A percentile compares a stretch with the other conserved stretches of the same genome.
Conservation (phyloP, 768 basidiomycete species). For the Tricholoma sp. region DNA sequence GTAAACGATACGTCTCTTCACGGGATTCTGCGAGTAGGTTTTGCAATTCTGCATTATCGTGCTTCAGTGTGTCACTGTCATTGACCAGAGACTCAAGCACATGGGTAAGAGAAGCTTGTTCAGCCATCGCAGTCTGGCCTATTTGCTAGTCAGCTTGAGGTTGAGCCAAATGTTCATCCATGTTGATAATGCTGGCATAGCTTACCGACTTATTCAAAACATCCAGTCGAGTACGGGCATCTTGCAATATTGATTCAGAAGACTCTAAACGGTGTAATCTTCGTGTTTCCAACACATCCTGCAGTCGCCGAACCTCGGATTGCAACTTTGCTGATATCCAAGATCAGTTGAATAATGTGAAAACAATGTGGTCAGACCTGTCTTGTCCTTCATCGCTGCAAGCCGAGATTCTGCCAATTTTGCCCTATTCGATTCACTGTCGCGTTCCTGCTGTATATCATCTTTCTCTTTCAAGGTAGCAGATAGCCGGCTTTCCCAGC, state of each 20-base stretch:
- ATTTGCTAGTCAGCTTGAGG: constrained; percentile 27
- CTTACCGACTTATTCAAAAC: constrained; percentile 53
- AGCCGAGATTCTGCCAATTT: constrained; percentile 63
- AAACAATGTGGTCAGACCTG: constrained; percentile 36
- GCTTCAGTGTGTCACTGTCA: constrained; percentile 78
- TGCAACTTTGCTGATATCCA: constrained; percentile 57
- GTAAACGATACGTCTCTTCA: constrained; percentile 65
- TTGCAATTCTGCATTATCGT: constrained; percentile 77
- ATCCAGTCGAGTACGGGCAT: constrained; percentile 59
- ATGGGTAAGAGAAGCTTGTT: constrained; percentile 55
- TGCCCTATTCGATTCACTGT: constrained; percentile 62
- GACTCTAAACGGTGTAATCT: constrained; percentile 56
- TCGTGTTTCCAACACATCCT: constrained; percentile 57
- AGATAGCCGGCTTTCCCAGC: constrained; percentile 63
- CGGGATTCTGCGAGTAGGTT: constrained; percentile 67
- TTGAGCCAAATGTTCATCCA: constrained; percentile 14
- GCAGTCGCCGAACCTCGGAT: constrained; percentile 57
- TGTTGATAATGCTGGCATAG: neutral
- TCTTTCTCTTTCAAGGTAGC: constrained; percentile 70
- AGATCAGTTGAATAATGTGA: constrained; percentile 1
- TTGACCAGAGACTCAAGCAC: constrained; percentile 82
- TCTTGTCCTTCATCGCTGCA: constrained; percentile 59
- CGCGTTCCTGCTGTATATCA: constrained; percentile 79
- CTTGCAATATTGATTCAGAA: constrained; percentile 61
- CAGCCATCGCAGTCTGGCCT: constrained; percentile 34